These are phyloP conservation scores for Eleusine indica DNA, from an alignment of 176 grass and related monocot species.

Conservation along the genomic window DNA sequence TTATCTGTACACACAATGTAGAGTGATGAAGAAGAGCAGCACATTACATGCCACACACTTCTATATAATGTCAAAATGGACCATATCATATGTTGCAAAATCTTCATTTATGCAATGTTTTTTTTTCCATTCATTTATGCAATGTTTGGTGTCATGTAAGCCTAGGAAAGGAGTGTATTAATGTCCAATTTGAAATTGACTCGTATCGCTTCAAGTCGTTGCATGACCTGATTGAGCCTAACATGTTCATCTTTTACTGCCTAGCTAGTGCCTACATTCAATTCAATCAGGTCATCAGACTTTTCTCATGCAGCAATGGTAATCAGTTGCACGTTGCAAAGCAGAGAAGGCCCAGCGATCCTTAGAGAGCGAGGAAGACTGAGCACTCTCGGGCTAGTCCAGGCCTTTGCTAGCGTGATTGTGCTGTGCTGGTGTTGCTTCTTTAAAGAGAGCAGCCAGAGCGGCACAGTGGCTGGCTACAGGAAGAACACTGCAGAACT, in stretches of 20 bases:
- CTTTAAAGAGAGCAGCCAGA: conserved; percentile 49
- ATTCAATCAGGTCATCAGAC: neutral
- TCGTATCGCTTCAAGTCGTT: too few species aligned
- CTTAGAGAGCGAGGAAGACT: conserved; percentile 31
- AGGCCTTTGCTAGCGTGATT: conserved; percentile 21
- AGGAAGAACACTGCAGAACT: conserved; percentile 61
- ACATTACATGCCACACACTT: neutral
- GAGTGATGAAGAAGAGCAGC: neutral
- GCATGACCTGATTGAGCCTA: neutral
- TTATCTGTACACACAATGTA: neutral
- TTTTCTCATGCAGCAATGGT: conserved; percentile 32
- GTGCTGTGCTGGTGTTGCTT: conserved; percentile 44
- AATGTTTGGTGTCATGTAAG: conserved; percentile 33
- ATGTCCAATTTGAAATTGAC: neutral
- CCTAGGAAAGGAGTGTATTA: too few species aligned
- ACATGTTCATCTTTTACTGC: neutral
- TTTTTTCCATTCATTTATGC: conserved; percentile 1
- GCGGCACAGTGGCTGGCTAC: conserved; percentile 36
- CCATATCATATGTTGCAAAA: conserved; percentile 31
- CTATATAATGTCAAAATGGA: neutral
- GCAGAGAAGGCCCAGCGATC: conserved; percentile 29
- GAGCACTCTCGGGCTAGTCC: conserved; percentile 31
- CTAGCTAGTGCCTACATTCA: neutral
- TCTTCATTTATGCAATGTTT: conserved; percentile 8
- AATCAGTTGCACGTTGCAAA: conserved; percentile 26